Evolutionary conservation across 805 yeast species (phyloP), one percentile per base, ranked within the genome.

Genomic region (Torulaspora franciscae): DNA sequence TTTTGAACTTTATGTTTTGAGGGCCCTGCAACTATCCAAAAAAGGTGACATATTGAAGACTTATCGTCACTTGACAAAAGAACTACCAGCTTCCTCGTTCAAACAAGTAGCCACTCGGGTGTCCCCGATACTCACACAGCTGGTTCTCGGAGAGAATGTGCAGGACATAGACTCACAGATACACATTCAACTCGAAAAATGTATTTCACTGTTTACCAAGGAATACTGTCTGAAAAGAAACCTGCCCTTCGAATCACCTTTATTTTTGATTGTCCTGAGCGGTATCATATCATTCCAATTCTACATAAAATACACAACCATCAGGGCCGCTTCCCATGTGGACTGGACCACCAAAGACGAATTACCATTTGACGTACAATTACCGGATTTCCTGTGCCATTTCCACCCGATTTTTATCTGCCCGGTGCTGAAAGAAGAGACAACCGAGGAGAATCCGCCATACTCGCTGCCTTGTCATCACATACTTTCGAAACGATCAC

Each of bases 361-460:
- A 60, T 58, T 82, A 13, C 85, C 86, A 3, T 79, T 80, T 42
- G 84, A 77, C 50, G 73, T 80, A 15, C 69, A 70, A 25, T 62
- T 82, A 15, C 88, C 89, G 1, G 60, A 62, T 0, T 63, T 64
- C 19, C 60, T 80, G 39, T 75, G 74, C 43, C 56, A 58, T 32
- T 80, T 73, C 60, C 88, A 82, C 57, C 77, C 86, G 1, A 71
- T 82, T 1, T 82, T 81, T 56, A 82, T 82, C 3, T 82, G 89
- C 56, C 89, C 89, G 0, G 84, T 82, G 1, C 69, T 80, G 11
- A 81, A 80, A 57, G 83, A 80, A 49, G 85, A 81, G 55, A 77
- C 80, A 2, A 81, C 85, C 1, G 67, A 64, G 10, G 69, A 65
- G 14, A 79, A 80, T 52, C 85, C 85, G n/a, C 83, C 86, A 3